Base-by-base conservation (phyloP, 2,329 filamentous ascomycete species). In the Arthrinium puccinioides region DNA sequence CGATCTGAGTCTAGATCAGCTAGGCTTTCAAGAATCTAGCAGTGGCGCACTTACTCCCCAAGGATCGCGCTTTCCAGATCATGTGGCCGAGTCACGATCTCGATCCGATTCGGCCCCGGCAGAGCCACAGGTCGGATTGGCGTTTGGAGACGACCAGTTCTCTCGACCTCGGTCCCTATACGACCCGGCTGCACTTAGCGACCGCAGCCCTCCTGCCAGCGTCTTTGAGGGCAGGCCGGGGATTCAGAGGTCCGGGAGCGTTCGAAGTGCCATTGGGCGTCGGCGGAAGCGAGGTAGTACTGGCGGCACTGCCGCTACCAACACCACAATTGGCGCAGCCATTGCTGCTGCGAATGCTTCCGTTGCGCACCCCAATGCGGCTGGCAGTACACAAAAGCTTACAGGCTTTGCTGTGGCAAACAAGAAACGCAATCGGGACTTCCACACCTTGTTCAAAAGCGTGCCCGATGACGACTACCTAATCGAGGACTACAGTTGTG, bases 401-500 rank as follows among this genome's bases (percentile, higher is more conserved):
- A 95, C 90, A 5, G 92, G 92, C 0, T 98, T 98, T 57, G 90
- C 92, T 34, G 88, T 97, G 46, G 92, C 92, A 33, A 94, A 86
- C 57, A 94, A 94, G 60, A 96, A 92, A 65, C 79, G 94, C 39
- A 98, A 98, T 62, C 79, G 87, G 33, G 92, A 97, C 55, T 98
- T 97, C 52, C 92, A 98, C 59, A 76, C 76, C 41, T 66, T 95
- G 3, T 98, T 98, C 69, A 85, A 92, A 61, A 97, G 89, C 56
- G 92, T 98, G 1, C 92, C 94, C 1, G 90, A 97, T 48, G 92
- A 98, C 53, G 92, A 98, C 60, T 96, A 95, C 55, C 72, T 98
- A 19, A 97, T 98, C 47, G 92, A 98, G 56, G 92, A 98, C 59
- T 98, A 97, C 60, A 96, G 92, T 59, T 96, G 92, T 57, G 92